Evolutionary conservation across 352 stramenopile genomes (phyloP), one percentile per base, ranked within the genome.

Genomic region (Blastocystis sp.): DNA sequence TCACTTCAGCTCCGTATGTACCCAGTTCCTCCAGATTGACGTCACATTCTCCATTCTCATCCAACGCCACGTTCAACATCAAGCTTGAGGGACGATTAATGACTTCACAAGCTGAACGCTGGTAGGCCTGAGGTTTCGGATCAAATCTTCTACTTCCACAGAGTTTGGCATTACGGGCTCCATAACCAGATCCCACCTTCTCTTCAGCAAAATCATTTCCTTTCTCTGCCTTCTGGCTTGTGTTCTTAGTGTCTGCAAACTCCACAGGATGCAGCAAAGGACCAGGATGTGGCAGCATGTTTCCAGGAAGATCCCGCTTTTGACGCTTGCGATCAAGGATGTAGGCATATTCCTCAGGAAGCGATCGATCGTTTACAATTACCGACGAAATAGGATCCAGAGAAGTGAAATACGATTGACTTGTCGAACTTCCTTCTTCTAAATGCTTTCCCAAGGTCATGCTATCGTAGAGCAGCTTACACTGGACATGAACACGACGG

Each of bases 291-390:
- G 90, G 88, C 1, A 93, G 78, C 3, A 88, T 90, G 3, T 89
- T 89, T 0, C 88, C 85, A 39, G 91, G 90, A n/a, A 91, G 39
- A 12, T 71, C 89, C 1, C 58, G 57, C 24, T 39, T 78, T 57
- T 65, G 88, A 0, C 19, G 0, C 19, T 89, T 87, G 49, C 92
- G 90, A 49, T 91, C 89, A 29, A 93, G 89, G 86, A 93, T 92
- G 73, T 94, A 94, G 11, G 89, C 78, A 83, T 93, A 92, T 65
- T 94, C 91, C 63, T 93, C 91, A 67, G 91, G 91, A 27, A 94
- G 71, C 69, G 21, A 27, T 12, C 43, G 42, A 29, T 63, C 39
- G n/a, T 80, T 80, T 27, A 43, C 69, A 37, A 80, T 80, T 27
- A 59, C 7, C 5, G 43, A 80, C 32, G 65, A 77, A 37, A 56